A percentile compares a stretch with the other conserved stretches of the same genome.
These are phyloP conservation scores for Powellomyces hirtus DNA, from an alignment of 192 early-diverging fungal genomes.

Conservation along the genomic window DNA sequence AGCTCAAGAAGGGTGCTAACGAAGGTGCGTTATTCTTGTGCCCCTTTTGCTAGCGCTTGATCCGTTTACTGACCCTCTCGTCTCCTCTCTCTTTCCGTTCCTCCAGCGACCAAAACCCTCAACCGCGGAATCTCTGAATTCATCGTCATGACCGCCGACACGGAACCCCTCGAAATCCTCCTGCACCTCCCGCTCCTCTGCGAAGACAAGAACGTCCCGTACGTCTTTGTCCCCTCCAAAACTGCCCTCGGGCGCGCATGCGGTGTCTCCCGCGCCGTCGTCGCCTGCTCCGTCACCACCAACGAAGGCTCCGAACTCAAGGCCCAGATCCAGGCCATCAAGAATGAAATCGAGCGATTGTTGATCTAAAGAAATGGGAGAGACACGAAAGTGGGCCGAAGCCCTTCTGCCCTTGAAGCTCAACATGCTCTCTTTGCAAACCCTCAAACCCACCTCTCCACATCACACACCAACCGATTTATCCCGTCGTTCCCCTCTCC, in stretches of 20 bases:
- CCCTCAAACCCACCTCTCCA: background rate
- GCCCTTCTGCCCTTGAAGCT: background rate
- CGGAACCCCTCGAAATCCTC: conserved; percentile 96
- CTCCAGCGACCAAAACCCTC: conserved; percentile 92
- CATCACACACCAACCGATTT: background rate
- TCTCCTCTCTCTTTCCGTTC: background rate
- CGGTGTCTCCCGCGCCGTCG: conserved; percentile 92
- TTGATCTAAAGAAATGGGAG: conserved; percentile 60
- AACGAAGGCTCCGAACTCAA: conserved; percentile 97
- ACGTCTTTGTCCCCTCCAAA: conserved; percentile 98
- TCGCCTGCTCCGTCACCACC: conserved; percentile 90
- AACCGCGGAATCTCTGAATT: conserved; percentile 99
- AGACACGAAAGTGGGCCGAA: background rate
- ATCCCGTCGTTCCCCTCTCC: background rate
- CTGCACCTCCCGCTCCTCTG: conserved; percentile 96
- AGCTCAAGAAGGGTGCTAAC: conserved; percentile 99
- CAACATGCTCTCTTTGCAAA: background rate
- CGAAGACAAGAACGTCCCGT: conserved; percentile 99
- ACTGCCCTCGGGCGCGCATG: conserved; percentile 94
- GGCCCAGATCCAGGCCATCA: conserved; percentile 86
- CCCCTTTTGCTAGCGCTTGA: background rate
- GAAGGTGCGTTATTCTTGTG: conserved; percentile 52
- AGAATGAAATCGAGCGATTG: conserved; percentile 92
- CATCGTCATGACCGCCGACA: conserved; percentile 98
- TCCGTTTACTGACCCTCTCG: background rate